Evolutionary conservation across 176 grass and related monocot genomes (phyloP).

Genomic region (Coix lacrymajobi): DNA sequence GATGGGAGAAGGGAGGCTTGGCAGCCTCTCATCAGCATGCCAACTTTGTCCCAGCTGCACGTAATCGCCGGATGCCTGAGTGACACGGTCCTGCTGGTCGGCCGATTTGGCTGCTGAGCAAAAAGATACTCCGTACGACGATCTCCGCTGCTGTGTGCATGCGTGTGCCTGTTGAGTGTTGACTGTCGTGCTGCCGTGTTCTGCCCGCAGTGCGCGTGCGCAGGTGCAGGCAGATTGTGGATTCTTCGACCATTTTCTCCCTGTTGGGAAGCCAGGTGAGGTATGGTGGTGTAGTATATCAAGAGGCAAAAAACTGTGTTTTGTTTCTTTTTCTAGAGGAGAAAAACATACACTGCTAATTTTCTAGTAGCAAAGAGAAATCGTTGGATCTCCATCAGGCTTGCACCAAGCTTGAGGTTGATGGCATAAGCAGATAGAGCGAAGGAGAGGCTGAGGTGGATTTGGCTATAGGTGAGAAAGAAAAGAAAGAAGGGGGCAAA

Average conservation of each 20-base stretch:
- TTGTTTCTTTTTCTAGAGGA: not conserved
- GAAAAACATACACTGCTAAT: not conserved
- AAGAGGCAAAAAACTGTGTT: not conserved
- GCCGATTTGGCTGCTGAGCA: not conserved
- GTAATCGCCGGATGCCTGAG: slow-evolving; percentile 15
- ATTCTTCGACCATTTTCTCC: not conserved
- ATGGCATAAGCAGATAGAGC: no score
- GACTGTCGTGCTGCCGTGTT: not conserved
- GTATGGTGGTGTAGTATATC: not conserved
- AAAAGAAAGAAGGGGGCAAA: no score
- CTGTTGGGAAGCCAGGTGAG: not conserved
- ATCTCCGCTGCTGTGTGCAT: not conserved
- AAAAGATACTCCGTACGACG: not conserved
- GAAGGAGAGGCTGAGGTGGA: no score
- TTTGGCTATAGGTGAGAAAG: no score
- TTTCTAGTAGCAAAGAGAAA: not conserved
- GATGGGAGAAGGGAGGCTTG: not conserved
- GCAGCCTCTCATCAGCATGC: not conserved
- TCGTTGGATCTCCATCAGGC: no score
- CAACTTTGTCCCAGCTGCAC: slow-evolving; percentile 16
- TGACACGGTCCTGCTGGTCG: not conserved
- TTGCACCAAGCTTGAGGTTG: no score
- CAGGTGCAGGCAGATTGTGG: not conserved
- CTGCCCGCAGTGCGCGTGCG: not conserved
- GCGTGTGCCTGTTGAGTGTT: not conserved